Conservation (phyloP, 2,329 filamentous ascomycete genomes). For the Fusarium buharicum region DNA sequence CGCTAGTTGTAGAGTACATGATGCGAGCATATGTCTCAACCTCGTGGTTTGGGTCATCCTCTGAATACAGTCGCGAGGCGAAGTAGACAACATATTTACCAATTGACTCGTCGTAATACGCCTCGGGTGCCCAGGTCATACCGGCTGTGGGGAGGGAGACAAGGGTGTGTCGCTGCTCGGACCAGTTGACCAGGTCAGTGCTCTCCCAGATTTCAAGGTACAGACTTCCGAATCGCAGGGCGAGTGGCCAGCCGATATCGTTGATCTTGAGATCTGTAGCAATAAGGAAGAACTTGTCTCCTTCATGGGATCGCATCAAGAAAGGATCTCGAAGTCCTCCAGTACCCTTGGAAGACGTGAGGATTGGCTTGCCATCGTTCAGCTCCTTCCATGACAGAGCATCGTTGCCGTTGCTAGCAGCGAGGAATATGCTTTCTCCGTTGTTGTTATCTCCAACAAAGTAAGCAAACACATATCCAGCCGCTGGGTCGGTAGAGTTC, state of each 20-base stretch:
- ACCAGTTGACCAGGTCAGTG: conserved; percentile 60
- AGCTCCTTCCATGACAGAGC: not conserved
- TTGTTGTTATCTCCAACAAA: not conserved
- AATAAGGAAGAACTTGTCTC: conserved; percentile 8
- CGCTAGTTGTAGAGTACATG: not conserved
- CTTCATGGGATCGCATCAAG: not conserved
- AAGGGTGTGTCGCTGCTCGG: conserved; percentile 58
- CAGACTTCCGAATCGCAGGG: not conserved
- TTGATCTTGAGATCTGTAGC: conserved; percentile 16
- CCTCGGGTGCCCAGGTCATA: conserved; percentile 65
- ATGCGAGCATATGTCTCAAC: not conserved
- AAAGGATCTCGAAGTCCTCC: not conserved
- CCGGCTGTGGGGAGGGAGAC: conserved; percentile 60
- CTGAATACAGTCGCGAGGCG: conserved; percentile 55
- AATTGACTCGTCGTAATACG: conserved; percentile 57
- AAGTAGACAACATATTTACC: conserved; percentile 59
- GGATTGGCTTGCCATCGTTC: not conserved
- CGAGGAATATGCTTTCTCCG: not conserved
- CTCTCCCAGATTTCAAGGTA: conserved; percentile 63
- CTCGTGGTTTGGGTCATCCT: conserved; percentile 6
- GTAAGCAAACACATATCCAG: not conserved
- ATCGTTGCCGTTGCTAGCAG: conserved; percentile 1
- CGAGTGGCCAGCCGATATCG: not conserved
- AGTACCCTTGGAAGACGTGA: not conserved
- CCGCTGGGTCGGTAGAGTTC: not conserved